Conservation (phyloP, 108 stramenopile genomes). For the Mediolabrus comicus region DNA sequence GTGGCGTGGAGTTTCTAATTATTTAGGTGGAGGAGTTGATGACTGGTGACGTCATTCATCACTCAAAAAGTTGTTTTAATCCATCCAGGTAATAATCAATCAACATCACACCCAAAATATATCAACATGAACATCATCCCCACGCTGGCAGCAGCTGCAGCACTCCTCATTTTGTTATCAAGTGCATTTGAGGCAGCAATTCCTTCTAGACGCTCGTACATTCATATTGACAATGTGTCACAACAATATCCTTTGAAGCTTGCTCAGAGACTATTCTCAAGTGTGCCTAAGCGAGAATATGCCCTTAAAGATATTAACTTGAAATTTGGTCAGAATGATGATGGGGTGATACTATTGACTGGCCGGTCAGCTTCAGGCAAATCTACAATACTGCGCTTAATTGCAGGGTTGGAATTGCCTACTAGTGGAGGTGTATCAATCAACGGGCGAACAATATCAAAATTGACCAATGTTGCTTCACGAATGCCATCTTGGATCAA, state of each 20-base stretch:
- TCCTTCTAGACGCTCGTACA: conserved; percentile 12
- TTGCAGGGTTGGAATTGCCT: conserved; percentile 32
- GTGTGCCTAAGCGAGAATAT: conserved; percentile 48
- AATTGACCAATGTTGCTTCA: background rate
- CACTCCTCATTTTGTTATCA: background rate
- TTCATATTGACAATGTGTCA: conserved; percentile 22
- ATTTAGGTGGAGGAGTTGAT: too few species aligned
- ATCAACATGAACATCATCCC: background rate
- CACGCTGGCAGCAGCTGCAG: background rate
- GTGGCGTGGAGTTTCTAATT: background rate
- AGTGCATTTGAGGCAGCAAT: conserved; percentile 5
- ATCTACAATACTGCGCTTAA: conserved; percentile 34
- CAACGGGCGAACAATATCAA: conserved; percentile 14
- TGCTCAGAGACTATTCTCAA: conserved; percentile 48
- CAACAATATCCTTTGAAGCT: conserved; percentile 34
- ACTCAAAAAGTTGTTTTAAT: background rate
- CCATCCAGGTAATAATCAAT: too few species aligned
- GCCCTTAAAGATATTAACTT: conserved; percentile 29
- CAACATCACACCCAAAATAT: too few species aligned
- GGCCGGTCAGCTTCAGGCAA: conserved; percentile 45
- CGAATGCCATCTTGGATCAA: conserved; percentile 25
- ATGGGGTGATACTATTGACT: conserved; percentile 21
- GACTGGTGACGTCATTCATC: background rate
- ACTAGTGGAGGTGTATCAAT: conserved; percentile 15
- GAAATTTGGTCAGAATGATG: conserved; percentile 35